Conservation (phyloP, 2,329 filamentous ascomycete genomes). For the Allantophomopsis cytisporea region DNA sequence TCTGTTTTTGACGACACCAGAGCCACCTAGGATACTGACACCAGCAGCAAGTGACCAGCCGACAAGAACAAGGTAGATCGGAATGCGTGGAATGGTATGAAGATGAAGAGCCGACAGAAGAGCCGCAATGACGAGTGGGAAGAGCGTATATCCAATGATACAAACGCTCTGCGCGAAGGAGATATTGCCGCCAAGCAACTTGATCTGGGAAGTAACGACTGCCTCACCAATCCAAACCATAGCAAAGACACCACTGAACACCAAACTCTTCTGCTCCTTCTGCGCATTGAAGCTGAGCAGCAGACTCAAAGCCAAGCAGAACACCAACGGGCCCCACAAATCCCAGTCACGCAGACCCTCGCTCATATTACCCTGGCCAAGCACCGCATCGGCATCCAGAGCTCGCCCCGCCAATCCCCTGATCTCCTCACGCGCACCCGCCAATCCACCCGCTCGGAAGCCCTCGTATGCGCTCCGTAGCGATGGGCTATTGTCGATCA, state of each 20-base stretch:
- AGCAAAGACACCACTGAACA: conserved; percentile 94
- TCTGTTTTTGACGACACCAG: conserved; percentile 87
- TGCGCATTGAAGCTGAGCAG: conserved; percentile 75
- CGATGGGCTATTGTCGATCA: conserved; percentile 41
- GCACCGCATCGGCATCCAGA: conserved; percentile 47
- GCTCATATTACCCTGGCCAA: conserved; percentile 60
- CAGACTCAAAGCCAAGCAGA: conserved; percentile 79
- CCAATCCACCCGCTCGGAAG: conserved; percentile 41
- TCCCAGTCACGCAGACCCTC: conserved; percentile 93
- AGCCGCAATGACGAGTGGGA: conserved; percentile 87
- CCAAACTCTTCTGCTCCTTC: conserved; percentile 68
- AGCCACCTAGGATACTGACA: conserved; percentile 89
- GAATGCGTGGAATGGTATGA: conserved; percentile 70
- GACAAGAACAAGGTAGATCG: conserved; percentile 79
- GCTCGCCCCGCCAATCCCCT: conserved; percentile 46
- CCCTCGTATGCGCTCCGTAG: conserved; percentile 49
- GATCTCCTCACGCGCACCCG: conserved; percentile 47
- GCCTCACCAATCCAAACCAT: conserved; percentile 96
- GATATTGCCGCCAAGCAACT: conserved; percentile 93
- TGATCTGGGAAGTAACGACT: conserved; percentile 95
- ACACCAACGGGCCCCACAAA: conserved; percentile 91
- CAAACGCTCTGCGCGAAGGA: conserved; percentile 97
- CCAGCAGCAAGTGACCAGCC: conserved; percentile 91
- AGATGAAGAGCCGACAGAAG: conserved; percentile 75
- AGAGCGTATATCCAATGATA: conserved; percentile 96